Base-by-base conservation (phyloP, 495 filamentous ascomycete genomes). In the Penicillium psychrofluorescens region DNA sequence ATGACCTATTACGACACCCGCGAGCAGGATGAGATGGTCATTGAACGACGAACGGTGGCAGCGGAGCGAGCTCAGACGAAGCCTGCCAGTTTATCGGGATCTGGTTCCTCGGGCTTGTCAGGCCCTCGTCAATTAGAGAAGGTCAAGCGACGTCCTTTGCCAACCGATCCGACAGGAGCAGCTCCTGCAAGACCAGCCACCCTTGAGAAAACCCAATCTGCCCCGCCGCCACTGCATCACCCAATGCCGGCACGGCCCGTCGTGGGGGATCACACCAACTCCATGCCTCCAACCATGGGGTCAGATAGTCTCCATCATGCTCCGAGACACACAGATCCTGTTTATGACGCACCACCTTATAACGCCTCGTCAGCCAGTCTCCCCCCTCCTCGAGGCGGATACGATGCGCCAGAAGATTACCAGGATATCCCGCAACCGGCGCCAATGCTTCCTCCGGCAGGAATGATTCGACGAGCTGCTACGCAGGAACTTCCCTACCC, bases 1-100 rank as follows among this genome's bases (percentile, higher is more conserved):
- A 83, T 95, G 63, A 97, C 92, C 22, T 99, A 86, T 64, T 97
- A 95, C 65, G 92, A 99, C 61, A 83, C 77, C 31, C 80, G 91
- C 11, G 83, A 88, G 30, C 89, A 89, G 63, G 77, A 81, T 11
- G 86, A 85, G 49, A 76, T 78, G 38, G 55, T 72, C 13, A 74
- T 67, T 30, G 76, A 77, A 41, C 77, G 74, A 49, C 68, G 74
- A 46, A 77, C 71, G 35, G 70, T 75, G 49, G 61, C 60, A 0
- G 57, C 57, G 6, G 68, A 71, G 31, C 66, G 57, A 31, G 45
- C 55, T 13, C 54, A 61, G 27, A 44, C 48, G 35, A 71, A 60
- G 35, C n/a, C 56, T 7, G 44, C 40, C 28, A 45, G 34, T 27
- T 43, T 41, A 29, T 43, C 38, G 11, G 39, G 46, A 15, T 61